Base-by-base conservation (phyloP, 345 rosid genomes). In the Toxicodendron radicans region DNA sequence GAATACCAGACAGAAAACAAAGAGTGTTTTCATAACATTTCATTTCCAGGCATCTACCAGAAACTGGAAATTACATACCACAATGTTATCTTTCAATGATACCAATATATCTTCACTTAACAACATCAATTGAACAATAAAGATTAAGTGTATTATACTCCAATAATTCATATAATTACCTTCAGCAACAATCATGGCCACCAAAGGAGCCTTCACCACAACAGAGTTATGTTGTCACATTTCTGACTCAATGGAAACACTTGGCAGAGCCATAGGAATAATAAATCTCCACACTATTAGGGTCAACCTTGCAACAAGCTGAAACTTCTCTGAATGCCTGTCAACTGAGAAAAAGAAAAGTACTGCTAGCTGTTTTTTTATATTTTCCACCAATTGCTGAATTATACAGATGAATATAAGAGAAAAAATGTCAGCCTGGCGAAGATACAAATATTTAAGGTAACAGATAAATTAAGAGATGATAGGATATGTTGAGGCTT, bases 231-330 rank as follows among this genome's bases (percentile, higher is more conserved):
- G 56, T 14, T 60, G 51, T 59, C 58, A 45, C 66, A 48, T 46
- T 10, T 59, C 49, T 10, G 74, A 24, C 21, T 59, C 43, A 46
- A 18, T 10, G 6, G 30, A 64, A 21, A 63, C 20, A 21, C 38
- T 51, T 51, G 67, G 35, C 52, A 73, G 54, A 35, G 53, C 60
- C 10, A 21, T 7, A 33, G n/a, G 54, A 62, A 60, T 33, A 62
- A 60, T 33, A 33, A 71, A 63, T 73, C 68, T 62, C 9, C 64
- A 23, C 60, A 72, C 67, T 16, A 30, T 58, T n/a, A 21, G 30
- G 33, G 21, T 18, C 59, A 48, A 10, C 10, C 61, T 41, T 11
- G 12, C 49, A 10, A 32, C 14, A 60, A 46, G 32, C 48, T 60
- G 33, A 17, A 30, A 61, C 46, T 30, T 33, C 68, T 8, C 67